Evolutionary conservation across 192 early-diverging fungal genomes (phyloP).

Genomic region (Allomyces arbusculus): DNA sequence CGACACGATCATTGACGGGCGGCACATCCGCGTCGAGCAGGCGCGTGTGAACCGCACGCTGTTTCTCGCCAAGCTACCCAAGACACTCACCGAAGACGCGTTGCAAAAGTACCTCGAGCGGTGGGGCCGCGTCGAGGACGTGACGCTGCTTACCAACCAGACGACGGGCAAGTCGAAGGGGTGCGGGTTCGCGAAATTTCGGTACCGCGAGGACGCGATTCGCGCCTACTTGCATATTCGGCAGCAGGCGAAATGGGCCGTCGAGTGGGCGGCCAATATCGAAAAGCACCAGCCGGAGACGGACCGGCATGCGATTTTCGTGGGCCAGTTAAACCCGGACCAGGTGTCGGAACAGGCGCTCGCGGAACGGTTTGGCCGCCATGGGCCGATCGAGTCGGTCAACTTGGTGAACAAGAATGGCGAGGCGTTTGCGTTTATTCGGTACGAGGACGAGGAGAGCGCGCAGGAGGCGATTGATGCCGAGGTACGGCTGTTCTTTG

Average conservation of each 20-base stretch:
- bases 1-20: conserved; percentile 40
- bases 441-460: conserved; percentile 22
- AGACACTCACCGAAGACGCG: conserved; percentile 18
- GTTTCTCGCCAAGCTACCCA: conserved; percentile 26
- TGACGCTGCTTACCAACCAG: conserved; percentile 26
- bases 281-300: conserved; percentile 22
- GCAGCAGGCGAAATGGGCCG: conserved; percentile 18
- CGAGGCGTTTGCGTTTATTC: conserved; percentile 40
- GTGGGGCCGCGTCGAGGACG: conserved; percentile 43
- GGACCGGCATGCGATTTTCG: conserved; percentile 34
- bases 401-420: conserved; percentile 24
- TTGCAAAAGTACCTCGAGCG: conserved; percentile 15
- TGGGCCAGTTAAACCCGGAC: conserved; percentile 38
- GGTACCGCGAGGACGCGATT: conserved; percentile 51
- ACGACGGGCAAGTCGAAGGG: conserved; percentile 18
- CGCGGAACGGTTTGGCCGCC: conserved; percentile 23
- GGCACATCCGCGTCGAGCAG: conserved; percentile 52
- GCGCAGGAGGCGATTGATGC: conserved; percentile 25
- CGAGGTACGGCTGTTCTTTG: conserved; percentile 17
- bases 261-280: conserved; percentile 42
- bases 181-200: conserved; percentile 48
- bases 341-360: conserved; percentile 22
- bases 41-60: conserved; percentile 57
- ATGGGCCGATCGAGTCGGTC: conserved; percentile 28
- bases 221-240: conserved; percentile 30